A percentile compares a stretch with the other conserved stretches of the same genome.
Conservation (phyloP, 2,329 filamentous ascomycete genomes). For the Trichoderma afroharzianum region DNA sequence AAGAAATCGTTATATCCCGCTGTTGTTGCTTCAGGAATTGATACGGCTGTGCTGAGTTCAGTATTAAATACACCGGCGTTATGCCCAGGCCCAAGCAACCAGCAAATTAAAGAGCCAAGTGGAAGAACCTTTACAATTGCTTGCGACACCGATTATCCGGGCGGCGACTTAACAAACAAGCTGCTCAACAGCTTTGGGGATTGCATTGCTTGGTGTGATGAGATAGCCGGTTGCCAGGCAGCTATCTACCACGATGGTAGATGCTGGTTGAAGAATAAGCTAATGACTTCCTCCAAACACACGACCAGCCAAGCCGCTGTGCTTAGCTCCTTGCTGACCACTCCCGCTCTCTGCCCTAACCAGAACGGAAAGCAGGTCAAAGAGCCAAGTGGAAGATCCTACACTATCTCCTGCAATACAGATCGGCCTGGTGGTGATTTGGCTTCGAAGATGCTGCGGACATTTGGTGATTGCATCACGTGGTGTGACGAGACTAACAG, state of each 20-base stretch:
- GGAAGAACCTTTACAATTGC: neutral
- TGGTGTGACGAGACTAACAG: neutral
- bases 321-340: neutral
- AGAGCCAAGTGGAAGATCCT: neutral
- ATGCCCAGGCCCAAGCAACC: neutral
- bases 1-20: neutral
- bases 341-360: neutral
- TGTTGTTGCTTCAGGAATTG: neutral
- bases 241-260: neutral
- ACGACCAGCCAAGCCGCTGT: neutral
- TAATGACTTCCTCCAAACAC: neutral
- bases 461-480: neutral
- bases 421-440: neutral
- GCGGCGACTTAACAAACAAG: neutral
- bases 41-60: neutral
- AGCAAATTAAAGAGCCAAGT: neutral
- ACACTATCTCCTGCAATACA: neutral
- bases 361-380: slow-evolving; percentile 2
- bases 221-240: neutral
- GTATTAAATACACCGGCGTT: neutral
- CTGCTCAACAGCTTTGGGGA: neutral
- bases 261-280: neutral
- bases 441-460: neutral
- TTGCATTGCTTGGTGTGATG: slow-evolving; percentile 1
- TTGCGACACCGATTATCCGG: neutral